Conservation (phyloP, 2,329 filamentous ascomycete genomes). For the Harringtonia aguacate region DNA sequence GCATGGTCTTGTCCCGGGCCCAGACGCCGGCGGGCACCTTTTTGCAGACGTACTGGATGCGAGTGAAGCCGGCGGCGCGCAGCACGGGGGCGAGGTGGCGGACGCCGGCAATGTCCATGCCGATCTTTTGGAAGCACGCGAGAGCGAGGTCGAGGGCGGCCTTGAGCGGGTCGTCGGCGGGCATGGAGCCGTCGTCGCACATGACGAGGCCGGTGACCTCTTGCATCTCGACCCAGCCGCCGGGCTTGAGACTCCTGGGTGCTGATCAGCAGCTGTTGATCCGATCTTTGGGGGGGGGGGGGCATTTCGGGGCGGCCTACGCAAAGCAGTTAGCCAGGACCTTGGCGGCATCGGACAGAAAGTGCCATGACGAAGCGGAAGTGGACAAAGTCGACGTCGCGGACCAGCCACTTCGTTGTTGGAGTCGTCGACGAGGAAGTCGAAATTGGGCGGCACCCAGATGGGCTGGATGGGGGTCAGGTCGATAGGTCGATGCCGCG, state of each 20-base stretch:
- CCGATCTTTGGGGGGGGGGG: no score
- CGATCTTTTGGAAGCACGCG: conserved; percentile 22
- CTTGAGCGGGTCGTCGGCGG: conserved; percentile 25
- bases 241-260: conserved; percentile 30
- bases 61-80: conserved; percentile 29
- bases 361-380: conserved; percentile 35
- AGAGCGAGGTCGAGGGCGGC: conserved; percentile 17
- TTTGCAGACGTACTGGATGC: conserved; percentile 26
- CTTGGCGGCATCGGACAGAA: conserved; percentile 37
- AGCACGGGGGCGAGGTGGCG: conserved; percentile 25
- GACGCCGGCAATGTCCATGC: conserved; percentile 21
- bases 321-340: conserved; percentile 18
- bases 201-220: conserved; percentile 25
- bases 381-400: conserved; percentile 39
- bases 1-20: conserved; percentile 27
- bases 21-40: conserved; percentile 35
- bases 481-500: conserved; percentile 30
- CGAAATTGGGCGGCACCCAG: conserved; percentile 58
- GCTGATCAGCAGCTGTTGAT: conserved; percentile 2
- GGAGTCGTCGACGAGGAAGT: conserved; percentile 60
- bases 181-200: conserved; percentile 23
- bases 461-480: conserved; percentile 35
- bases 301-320: no score
- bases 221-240: conserved; percentile 44
- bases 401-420: conserved; percentile 1